These are phyloP conservation scores for Eucalyptus fibrosa DNA, from an alignment of 345 rosid species.

Conservation along the genomic window DNA sequence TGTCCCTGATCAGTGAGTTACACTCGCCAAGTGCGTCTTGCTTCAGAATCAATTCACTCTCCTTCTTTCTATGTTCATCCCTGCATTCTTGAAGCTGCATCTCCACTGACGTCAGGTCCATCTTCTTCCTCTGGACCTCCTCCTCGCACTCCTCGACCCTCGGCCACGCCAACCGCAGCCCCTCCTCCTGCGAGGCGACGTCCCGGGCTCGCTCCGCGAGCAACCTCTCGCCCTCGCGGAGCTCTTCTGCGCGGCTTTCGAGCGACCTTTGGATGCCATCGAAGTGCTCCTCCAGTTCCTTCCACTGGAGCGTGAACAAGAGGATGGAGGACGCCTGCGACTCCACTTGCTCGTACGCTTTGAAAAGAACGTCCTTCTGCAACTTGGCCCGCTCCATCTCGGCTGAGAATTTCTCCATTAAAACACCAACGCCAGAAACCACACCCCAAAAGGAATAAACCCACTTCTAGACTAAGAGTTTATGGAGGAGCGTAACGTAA, in stretches of 20 bases:
- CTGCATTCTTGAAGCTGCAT: background rate
- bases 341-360: background rate
- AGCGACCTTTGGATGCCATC: background rate
- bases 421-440: background rate
- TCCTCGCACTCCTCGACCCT: background rate
- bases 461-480: background rate
- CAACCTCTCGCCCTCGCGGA: background rate
- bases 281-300: constrained; percentile 11
- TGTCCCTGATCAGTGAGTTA: background rate
- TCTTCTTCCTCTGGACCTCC: background rate
- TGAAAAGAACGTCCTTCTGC: background rate
- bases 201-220: background rate
- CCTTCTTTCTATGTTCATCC: background rate
- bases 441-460: background rate
- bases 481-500: background rate
- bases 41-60: background rate
- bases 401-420: background rate
- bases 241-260: background rate
- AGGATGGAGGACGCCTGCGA: constrained; percentile 9
- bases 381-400: background rate
- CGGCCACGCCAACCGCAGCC: background rate
- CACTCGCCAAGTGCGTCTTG: background rate
- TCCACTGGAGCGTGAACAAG: constrained; percentile 9
- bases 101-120: background rate
- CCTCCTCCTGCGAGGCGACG: background rate